These are phyloP conservation scores for Pseudophaeomoniella oleicola DNA, from an alignment of 2,329 filamentous ascomycete genomes.

Conservation along the genomic window DNA sequence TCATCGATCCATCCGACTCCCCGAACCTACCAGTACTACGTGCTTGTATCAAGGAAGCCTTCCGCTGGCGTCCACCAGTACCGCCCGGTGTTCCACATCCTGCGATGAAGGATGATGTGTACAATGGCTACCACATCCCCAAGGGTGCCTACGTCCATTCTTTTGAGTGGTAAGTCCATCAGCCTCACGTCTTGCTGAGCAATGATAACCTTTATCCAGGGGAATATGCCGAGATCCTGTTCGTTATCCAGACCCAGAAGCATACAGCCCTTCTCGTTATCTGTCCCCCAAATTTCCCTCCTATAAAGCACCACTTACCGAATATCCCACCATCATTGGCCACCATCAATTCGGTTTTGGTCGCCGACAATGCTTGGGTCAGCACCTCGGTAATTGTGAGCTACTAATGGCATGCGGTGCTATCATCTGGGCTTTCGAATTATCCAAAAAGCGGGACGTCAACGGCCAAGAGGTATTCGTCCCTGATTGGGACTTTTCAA, in stretches of 20 bases:
- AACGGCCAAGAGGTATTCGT: constrained; percentile 12
- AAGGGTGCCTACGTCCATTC: constrained; percentile 32
- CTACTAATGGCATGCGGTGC: constrained; percentile 13
- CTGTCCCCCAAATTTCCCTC: constrained; percentile 15
- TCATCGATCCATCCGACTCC: constrained; percentile 28
- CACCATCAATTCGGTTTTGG: constrained; percentile 15
- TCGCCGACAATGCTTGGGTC: constrained; percentile 15
- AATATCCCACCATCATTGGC: constrained; percentile 14
- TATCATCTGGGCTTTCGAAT: constrained; percentile 13
- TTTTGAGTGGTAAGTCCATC: constrained; percentile 21
- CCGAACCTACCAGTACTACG: constrained; percentile 21
- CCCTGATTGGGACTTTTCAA: constrained; percentile 10
- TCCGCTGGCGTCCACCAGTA: constrained; percentile 35
- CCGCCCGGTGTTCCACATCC: constrained; percentile 35
- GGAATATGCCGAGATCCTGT: constrained; percentile 14
- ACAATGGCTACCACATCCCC: constrained; percentile 32
- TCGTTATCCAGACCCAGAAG: constrained; percentile 15
- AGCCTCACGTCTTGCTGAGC: neutral
- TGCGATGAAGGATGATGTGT: constrained; percentile 36
- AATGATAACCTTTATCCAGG: neutral
- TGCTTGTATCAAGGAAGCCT: constrained; percentile 26
- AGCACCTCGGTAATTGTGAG: constrained; percentile 13
- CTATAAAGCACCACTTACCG: constrained; percentile 16
- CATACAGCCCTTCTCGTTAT: constrained; percentile 15
- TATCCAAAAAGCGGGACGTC: constrained; percentile 9